Evolutionary conservation across 495 filamentous ascomycete genomes (phyloP), one percentile per base, ranked within the genome.

Genomic region (Daldinia decipiens): DNA sequence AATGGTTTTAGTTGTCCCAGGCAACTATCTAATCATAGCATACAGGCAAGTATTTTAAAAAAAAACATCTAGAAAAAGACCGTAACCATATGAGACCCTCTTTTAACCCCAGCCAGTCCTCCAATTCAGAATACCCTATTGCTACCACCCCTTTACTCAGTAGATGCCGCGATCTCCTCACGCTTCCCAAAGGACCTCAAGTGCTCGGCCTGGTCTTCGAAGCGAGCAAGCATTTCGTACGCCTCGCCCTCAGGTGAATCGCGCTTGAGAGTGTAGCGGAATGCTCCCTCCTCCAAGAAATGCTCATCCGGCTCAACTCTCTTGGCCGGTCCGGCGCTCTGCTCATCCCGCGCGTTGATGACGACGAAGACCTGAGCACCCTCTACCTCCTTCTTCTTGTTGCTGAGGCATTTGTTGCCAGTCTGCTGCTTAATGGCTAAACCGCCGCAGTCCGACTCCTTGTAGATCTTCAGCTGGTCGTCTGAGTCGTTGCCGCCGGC

Each of bases 381-480:
- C 5, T 32, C 26, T 17, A 50, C n/a, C 27, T 61, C 58, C 17
- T 51, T 51, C 4, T 34, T 21, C 4, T n/a, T 29, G 43, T 61
- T 39, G 58, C 58, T 61, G 29, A 61, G 24, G 31, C 58, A 61
- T 9, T 39, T 36, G 29, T 12, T 36, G 5, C 58, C 58, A 0
- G 58, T 38, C 4, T 61, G 40, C 58, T 61, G 58, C 58, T 51
- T 8, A 43, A 61, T n/a, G 27, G 58, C 58, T 8, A 27, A 2
- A 29, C 43, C 27, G 1, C 29, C 9, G 43, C 58, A 61, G 27
- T 51, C 29, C 7, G 40, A 36, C 13, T 51, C 58, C 17, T 34
- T 51, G 40, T 51, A 61, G 5, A 61, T 17, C 43, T 51, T 61
- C 21, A 61, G 40, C 27, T 61, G 58, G 29, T 61, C 58, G 17